Base-by-base conservation (phyloP, 306 rosid genomes). In the Quercus aquifolioides region DNA sequence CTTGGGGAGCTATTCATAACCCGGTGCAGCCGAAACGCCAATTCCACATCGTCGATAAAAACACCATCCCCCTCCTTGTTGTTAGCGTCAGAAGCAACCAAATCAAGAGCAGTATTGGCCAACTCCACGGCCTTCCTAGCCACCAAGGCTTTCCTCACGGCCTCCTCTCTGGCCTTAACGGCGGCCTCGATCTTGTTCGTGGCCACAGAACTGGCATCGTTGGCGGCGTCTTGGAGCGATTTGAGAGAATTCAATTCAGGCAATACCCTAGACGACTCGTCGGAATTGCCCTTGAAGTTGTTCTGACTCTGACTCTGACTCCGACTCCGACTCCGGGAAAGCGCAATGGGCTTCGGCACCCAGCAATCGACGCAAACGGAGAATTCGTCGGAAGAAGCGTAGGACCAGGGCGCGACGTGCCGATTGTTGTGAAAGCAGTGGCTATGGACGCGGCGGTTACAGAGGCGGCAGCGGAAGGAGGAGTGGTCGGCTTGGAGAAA, bases 311-410 rank as follows among this genome's bases (percentile, higher is more conserved):
- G 46, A 41, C 41, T 35, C 41, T 35, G 41, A 35, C 41, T 35
- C 41, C 0, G 38, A 33, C 43, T 76, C 57, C 69, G 75, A 79
- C 71, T 28, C 73, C 52, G 77, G 67, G 91, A 83, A 74, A 67
- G 19, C 17, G 76, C 86, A 57, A 92, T 55, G 3, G 88, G 82
- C 71, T 83, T 78, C 6, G 92, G 96, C 56, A 93, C 82, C 97
- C 97, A 91, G 74, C 96, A 91, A 84, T 93, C 94, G 33, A 85
- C 88, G 65, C 96, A 93, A 1, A 88, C 82, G 17, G 89, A 81
- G 59, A 86, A 83, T 17, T 85, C 85, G 5, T 84, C 84, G 71
- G 80, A 79, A 11, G 92, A 78, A 76, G 17, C 14, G 54, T 79
- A 83, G 8, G 90, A 91, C 90, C 87, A 86, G 5, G 93, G 86